These are phyloP conservation scores for Populus hybrid DNA, from an alignment of 441 rosid genomes.

Conservation along the genomic window DNA sequence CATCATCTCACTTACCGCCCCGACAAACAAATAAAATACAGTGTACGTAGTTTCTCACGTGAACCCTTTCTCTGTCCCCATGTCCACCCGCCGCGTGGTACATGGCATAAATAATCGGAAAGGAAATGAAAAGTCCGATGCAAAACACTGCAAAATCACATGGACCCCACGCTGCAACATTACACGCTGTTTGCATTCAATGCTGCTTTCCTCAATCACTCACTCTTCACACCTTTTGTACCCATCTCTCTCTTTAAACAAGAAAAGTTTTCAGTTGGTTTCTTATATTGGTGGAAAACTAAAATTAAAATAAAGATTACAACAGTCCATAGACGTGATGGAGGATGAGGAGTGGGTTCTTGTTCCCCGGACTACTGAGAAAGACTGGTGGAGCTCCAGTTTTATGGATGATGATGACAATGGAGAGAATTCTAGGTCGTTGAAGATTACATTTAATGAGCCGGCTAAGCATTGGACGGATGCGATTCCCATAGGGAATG, in stretches of 20 bases:
- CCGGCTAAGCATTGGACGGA: slow-evolving; percentile 87
- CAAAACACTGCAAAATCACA: neutral
- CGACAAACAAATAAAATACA: neutral
- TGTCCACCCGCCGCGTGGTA: neutral
- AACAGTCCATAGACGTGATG: neutral
- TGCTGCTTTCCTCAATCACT: neutral
- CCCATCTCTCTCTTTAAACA: neutral
- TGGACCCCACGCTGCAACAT: slow-evolving; percentile 11
- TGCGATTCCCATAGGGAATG: slow-evolving; percentile 88
- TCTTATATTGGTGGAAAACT: neutral
- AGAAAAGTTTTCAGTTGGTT: neutral
- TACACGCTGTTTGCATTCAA: slow-evolving; percentile 6
- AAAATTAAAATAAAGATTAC: no score
- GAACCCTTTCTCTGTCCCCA: neutral
- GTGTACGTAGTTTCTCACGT: neutral
- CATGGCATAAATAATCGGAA: neutral
- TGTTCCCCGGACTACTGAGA: slow-evolving; percentile 43
- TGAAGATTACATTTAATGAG: slow-evolving; percentile 55
- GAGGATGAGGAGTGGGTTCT: slow-evolving; percentile 56
- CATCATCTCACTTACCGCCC: neutral
- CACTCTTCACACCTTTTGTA: neutral
- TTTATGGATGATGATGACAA: slow-evolving; percentile 23
- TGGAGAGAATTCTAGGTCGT: slow-evolving; percentile 35
- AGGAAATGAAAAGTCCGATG: neutral
- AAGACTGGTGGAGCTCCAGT: slow-evolving; percentile 41